A percentile compares a stretch with the other conserved stretches of the same genome.
phyloP scores from a whole-genome alignment of 371 early-diverging fungal species.

The Mucor lusitanicus region DNA sequence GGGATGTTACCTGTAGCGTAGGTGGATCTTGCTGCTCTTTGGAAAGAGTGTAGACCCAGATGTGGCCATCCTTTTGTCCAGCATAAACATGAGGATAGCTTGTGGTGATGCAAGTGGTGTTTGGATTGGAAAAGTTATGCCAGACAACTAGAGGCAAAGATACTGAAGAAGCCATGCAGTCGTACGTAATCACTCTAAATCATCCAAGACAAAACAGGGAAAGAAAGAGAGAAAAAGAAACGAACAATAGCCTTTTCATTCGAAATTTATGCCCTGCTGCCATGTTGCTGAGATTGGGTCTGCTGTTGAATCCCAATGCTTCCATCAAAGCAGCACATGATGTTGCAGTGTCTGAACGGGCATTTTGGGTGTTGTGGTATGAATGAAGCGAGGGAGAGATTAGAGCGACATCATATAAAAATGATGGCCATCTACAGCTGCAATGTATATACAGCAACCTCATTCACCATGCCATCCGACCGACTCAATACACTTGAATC shows the following conservation, averaged over 20 bases:
- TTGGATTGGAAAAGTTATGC: conserved; percentile 46
- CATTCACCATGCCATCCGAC: neutral
- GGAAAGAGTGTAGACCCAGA: conserved; percentile 50
- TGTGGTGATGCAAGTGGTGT: conserved; percentile 37
- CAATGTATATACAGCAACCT: too few species aligned
- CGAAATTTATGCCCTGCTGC: neutral
- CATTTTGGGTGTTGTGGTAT: too few species aligned
- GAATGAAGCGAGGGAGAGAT: too few species aligned
- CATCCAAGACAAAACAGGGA: neutral
- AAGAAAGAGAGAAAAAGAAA: neutral
- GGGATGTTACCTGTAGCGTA: neutral
- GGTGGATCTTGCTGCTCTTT: neutral
- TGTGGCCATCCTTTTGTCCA: conserved; percentile 64
- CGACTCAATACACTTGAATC: too few species aligned
- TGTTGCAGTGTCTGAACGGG: too few species aligned
- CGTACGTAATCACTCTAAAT: neutral
- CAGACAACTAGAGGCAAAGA: conserved; percentile 46
- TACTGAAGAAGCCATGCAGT: conserved; percentile 42
- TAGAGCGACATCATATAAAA: too few species aligned
- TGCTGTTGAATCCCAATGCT: neutral
- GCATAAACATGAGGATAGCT: conserved; percentile 48
- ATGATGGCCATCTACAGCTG: too few species aligned
- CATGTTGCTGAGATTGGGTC: neutral
- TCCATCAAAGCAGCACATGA: neutral
- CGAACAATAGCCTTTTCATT: neutral